These are phyloP conservation scores for Alopecurus myosuroides DNA, from an alignment of 176 grass and related monocot genomes.

Conservation along the genomic window DNA sequence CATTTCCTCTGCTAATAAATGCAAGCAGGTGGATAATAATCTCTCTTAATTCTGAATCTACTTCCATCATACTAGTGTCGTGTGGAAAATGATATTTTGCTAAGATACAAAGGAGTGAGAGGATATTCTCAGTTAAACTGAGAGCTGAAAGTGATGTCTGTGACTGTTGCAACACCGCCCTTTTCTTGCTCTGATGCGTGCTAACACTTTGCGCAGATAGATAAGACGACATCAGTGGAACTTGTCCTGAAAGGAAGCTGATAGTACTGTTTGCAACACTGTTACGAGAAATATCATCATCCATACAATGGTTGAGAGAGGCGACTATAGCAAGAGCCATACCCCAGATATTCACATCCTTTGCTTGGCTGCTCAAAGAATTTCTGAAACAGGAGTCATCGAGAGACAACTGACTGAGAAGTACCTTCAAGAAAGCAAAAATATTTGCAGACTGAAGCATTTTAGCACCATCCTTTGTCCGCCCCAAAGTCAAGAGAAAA, in stretches of 20 bases:
- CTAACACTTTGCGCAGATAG: constrained; percentile 61
- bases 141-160: constrained; percentile 66
- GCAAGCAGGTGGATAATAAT: constrained; percentile 84
- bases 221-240: constrained; percentile 62
- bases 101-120: constrained; percentile 75
- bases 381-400: constrained; percentile 43
- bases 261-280: constrained; percentile 51
- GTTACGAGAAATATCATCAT: constrained; percentile 52
- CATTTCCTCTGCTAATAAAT: constrained; percentile 76
- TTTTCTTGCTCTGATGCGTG: constrained; percentile 58
- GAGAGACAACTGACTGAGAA: constrained; percentile 52
- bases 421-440: constrained; percentile 63
- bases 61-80: constrained; percentile 47
- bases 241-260: constrained; percentile 66
- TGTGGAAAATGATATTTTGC: constrained; percentile 50
- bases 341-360: constrained; percentile 60
- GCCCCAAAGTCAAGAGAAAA: constrained; percentile 81
- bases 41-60: constrained; percentile 73
- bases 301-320: constrained; percentile 62
- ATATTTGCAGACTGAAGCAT: constrained; percentile 73
- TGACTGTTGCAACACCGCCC: constrained; percentile 37
- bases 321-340: constrained; percentile 64
- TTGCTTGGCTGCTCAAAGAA: constrained; percentile 34
- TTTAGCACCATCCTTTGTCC: constrained; percentile 82
- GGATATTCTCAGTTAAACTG: constrained; percentile 60